These are phyloP conservation scores for Umbelopsis sp. DNA, from an alignment of 371 early-diverging fungal genomes.

Conservation along the genomic window DNA sequence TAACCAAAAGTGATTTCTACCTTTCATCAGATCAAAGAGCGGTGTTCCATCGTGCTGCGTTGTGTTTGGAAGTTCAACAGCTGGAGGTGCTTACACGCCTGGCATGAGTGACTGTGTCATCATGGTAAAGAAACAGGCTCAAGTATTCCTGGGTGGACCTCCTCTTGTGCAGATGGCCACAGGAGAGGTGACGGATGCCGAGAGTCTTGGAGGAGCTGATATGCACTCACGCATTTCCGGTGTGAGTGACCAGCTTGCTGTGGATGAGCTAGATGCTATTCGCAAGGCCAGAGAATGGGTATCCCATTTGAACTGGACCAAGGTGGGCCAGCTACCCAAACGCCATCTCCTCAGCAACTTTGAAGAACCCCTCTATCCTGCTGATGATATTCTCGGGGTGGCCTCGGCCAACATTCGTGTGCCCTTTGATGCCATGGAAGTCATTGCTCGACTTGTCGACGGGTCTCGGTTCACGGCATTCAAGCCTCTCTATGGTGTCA, in stretches of 20 bases:
- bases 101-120: constrained; percentile 79
- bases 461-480: constrained; percentile 67
- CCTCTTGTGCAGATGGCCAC: constrained; percentile 82
- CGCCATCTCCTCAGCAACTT: constrained; percentile 54
- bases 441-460: constrained; percentile 70
- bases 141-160: constrained; percentile 78
- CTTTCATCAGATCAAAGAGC: constrained; percentile 59
- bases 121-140: constrained; percentile 78
- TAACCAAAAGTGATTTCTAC: too few relatives aligned
- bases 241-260: constrained; percentile 67
- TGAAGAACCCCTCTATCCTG: constrained; percentile 63
- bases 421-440: constrained; percentile 73
- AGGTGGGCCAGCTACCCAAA: constrained; percentile 54
- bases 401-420: constrained; percentile 68
- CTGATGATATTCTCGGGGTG: constrained; percentile 67
- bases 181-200: constrained; percentile 73
- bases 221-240: constrained; percentile 77
- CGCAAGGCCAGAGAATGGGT: constrained; percentile 70
- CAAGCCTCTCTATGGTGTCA: constrained; percentile 72
- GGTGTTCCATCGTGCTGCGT: constrained; percentile 71
- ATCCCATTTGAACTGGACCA: constrained; percentile 66
- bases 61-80: constrained; percentile 80
- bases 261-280: constrained; percentile 70
- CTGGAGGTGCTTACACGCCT: constrained; percentile 78
- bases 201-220: constrained; percentile 75